These are phyloP conservation scores for Nakazawaea laoshanensis DNA, from an alignment of 805 yeast species.

Conservation along the genomic window DNA sequence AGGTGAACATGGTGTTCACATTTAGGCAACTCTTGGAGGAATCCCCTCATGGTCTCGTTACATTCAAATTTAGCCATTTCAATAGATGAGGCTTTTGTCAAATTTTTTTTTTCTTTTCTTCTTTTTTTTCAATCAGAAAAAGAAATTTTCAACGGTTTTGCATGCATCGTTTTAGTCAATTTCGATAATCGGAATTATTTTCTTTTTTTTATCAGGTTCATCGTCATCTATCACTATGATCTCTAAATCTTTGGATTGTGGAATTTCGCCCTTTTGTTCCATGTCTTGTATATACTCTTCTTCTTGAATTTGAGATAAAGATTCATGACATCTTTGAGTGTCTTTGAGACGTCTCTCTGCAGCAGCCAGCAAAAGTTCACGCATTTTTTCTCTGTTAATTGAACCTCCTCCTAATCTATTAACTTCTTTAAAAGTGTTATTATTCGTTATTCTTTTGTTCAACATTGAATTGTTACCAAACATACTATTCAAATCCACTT, in stretches of 20 bases:
- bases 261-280: constrained; percentile 22
- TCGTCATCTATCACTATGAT: constrained; percentile 18
- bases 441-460: constrained; percentile 12
- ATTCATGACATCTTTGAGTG: constrained; percentile 34
- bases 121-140: not conserved
- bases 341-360: constrained; percentile 54
- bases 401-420: constrained; percentile 25
- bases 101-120: not conserved
- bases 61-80: constrained; percentile 19
- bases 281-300: constrained; percentile 16
- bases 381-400: constrained; percentile 10
- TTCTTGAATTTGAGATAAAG: constrained; percentile 13
- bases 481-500: constrained; percentile 36
- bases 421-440: constrained; percentile 29
- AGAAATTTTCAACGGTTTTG: not conserved
- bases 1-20: constrained; percentile 84
- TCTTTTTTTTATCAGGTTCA: constrained; percentile 1
- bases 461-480: constrained; percentile 28
- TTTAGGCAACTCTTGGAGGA: constrained; percentile 67
- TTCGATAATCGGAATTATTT: constrained; percentile 1
- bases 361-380: constrained; percentile 44
- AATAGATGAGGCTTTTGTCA: no score
- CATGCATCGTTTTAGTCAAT: not conserved
- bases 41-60: constrained; percentile 31
- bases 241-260: constrained; percentile 36